These are phyloP conservation scores for Rhodomyrtus psidioides DNA, from an alignment of 441 rosid species.

Conservation along the genomic window DNA sequence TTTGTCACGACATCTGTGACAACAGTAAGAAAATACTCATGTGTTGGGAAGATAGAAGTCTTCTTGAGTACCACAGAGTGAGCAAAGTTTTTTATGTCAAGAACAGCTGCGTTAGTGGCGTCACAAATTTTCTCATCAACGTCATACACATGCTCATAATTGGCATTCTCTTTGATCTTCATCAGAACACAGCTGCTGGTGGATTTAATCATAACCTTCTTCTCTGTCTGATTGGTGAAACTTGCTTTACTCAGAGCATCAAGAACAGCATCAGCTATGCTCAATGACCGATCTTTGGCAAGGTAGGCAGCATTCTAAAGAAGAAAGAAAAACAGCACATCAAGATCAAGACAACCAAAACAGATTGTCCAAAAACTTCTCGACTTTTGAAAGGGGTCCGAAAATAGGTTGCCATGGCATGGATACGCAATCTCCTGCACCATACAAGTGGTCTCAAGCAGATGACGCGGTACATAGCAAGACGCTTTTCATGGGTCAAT, in stretches of 20 bases:
- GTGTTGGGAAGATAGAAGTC: conserved; percentile 34
- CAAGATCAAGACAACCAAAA: not conserved
- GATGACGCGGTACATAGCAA: not conserved
- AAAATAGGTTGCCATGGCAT: not conserved
- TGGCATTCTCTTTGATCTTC: conserved; percentile 35
- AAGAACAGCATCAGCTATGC: conserved; percentile 35
- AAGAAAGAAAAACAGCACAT: not conserved
- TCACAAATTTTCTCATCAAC: conserved; percentile 49
- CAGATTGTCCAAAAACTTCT: not conserved
- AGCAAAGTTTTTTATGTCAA: conserved; percentile 53
- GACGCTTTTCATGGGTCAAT: not conserved
- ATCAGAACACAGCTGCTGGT: conserved; percentile 51
- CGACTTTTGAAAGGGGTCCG: not conserved
- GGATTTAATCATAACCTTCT: conserved; percentile 66
- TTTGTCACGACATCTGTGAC: conserved; percentile 32
- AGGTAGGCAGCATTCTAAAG: conserved; percentile 66
- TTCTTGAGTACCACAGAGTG: conserved; percentile 46
- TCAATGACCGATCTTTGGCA: conserved; percentile 34
- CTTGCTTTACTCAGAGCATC: conserved; percentile 40
- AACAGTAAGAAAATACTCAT: conserved; percentile 14
- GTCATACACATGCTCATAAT: conserved; percentile 47
- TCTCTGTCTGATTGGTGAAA: conserved; percentile 25
- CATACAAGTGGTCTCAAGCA: not conserved
- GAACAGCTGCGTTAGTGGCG: conserved; percentile 27
- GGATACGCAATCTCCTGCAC: not conserved